Percentiles rank a stretch among this genome's conserved stretches.
Conservation (phyloP, 2,329 filamentous ascomycete genomes). For the Westerdykella sp. region DNA sequence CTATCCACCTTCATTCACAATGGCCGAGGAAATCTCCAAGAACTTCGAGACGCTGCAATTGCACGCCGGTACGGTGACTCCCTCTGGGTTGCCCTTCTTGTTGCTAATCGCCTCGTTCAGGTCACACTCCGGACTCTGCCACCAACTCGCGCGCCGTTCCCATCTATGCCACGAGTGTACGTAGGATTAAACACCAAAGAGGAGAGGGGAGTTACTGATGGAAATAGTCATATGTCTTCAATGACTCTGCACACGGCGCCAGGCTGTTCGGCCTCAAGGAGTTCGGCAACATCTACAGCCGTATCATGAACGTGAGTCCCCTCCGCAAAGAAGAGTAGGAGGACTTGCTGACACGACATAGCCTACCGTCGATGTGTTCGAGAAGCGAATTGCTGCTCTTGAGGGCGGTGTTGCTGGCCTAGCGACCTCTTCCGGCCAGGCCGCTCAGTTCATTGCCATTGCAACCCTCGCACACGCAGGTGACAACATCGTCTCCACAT, state of each 20-base stretch:
- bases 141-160: slow-evolving; percentile 89
- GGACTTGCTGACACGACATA: slow-evolving; percentile 28
- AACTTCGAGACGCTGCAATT: slow-evolving; percentile 49
- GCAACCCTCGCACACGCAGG: slow-evolving; percentile 76
- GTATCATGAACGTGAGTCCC: slow-evolving; percentile 76
- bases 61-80: slow-evolving; percentile 39
- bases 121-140: slow-evolving; percentile 66
- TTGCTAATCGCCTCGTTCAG: slow-evolving; percentile 40
- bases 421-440: slow-evolving; percentile 77
- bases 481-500: slow-evolving; percentile 89
- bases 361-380: slow-evolving; percentile 92
- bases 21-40: slow-evolving; percentile 38
- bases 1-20: slow-evolving; percentile 13
- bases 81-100: background rate
- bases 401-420: slow-evolving; percentile 87
- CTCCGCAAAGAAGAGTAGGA: background rate
- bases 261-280: slow-evolving; percentile 95
- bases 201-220: slow-evolving; percentile 7
- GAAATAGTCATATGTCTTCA: slow-evolving; percentile 75
- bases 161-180: slow-evolving; percentile 84
- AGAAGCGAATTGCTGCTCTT: slow-evolving; percentile 91
- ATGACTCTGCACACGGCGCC: slow-evolving; percentile 93
- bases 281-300: slow-evolving; percentile 95
- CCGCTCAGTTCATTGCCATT: slow-evolving; percentile 88
- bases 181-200: slow-evolving; percentile 8